Percentiles rank a stretch among this genome's conserved stretches.
Evolutionary conservation across 163 green algal genomes (phyloP).

Genomic region (Volvox carteri): DNA sequence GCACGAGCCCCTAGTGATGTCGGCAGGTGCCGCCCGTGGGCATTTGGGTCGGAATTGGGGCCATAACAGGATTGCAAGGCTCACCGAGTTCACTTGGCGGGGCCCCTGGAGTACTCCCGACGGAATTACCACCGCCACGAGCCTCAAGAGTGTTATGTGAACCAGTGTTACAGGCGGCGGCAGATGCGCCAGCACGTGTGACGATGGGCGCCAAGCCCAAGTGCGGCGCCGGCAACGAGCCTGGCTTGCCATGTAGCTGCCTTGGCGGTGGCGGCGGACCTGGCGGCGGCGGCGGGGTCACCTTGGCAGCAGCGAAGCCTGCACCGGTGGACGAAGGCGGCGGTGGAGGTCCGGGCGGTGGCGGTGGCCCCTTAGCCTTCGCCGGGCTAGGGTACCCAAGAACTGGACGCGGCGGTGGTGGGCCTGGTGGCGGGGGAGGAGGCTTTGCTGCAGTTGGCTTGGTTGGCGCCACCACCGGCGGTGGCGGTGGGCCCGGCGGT

Average conservation of each 20-base stretch:
- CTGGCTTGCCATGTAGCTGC: no score
- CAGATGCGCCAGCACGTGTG: background rate
- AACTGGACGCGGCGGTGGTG: background rate
- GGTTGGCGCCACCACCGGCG: background rate
- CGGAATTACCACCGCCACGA: background rate
- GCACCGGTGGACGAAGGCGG: background rate
- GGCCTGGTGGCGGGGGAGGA: slow-evolving; percentile 13
- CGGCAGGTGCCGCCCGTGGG: no score
- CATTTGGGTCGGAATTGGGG: no score
- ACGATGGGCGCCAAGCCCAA: background rate
- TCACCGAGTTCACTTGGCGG: no score
- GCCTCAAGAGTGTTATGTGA: no score
- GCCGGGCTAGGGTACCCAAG: no score
- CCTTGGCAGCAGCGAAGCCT: background rate
- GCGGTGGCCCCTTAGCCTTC: background rate
- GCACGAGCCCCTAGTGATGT: no score
- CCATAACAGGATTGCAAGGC: no score
- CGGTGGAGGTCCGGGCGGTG: background rate
- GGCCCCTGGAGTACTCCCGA: background rate
- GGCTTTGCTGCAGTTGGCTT: background rate
- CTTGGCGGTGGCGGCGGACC: background rate
- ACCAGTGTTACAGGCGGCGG: no score
- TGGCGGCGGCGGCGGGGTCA: no score
- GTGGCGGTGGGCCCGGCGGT: background rate
- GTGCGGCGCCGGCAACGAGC: background rate